Evolutionary conservation across 2,329 filamentous ascomycete species (phyloP), one percentile per base, ranked within the genome.

Genomic region (Arthrobotrys pseudoclavata): DNA sequence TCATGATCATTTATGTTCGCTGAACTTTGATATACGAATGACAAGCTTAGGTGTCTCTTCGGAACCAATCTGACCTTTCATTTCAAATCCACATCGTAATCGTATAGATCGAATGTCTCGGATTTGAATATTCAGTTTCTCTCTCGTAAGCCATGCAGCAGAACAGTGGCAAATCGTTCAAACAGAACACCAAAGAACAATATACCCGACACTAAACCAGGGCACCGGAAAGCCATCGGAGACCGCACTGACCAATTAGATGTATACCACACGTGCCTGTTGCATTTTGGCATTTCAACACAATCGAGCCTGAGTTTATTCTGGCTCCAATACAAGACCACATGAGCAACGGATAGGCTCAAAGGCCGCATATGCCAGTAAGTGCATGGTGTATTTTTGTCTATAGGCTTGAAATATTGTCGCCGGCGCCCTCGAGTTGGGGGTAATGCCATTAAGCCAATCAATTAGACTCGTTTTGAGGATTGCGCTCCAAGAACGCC

Each of bases 81-180:
- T 42, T 20, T 40, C 31, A 9, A 57, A 60, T 37, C 29, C 15
- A 57, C 37, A 57, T 57, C 52, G 50, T 53, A 34, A 57, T 57
- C 26, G 29, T 57, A 57, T 57, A 29, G 52, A 29, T 31, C n/a
- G 2, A 57, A 62, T 62, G 40, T 47, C 20, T 57, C 24, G 12
- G 20, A 62, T n/a, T 47, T 12, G 57, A 40, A 5, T 40, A 40
- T 15, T 40, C 13, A n/a, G 3, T 18, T 26, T 45, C 7, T 62
- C 60, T 63, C 60, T 63, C 57, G 57, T 63, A 63, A 63, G 60
- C 60, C 60, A 48, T 42, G 60, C 60, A 31, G 24, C 40, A 34
- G 12, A 63, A 48, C 24, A 48, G 60, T 63, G 60, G 37, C 60
- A 63, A 63, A 63, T 47, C 37, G 22, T 42, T n/a, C 55, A 42